A percentile compares a stretch with the other conserved stretches of the same genome.
Conservation (phyloP, 2,329 filamentous ascomycete genomes). For the Diaporthe australafricana region DNA sequence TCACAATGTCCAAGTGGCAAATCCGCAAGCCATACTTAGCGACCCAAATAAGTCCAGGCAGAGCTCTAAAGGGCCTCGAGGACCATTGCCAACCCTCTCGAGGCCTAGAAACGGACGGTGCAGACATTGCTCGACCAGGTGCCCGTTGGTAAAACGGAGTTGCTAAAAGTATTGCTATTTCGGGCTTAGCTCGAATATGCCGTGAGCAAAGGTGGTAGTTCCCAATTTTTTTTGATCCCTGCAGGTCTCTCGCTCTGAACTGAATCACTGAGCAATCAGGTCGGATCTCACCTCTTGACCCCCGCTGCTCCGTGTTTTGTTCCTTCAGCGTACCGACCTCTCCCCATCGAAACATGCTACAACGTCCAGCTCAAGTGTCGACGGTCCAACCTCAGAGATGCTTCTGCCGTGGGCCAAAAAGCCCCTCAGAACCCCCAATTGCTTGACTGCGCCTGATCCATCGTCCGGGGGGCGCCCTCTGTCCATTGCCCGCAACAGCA, state of each 20-base stretch:
- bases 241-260: constrained; percentile 34
- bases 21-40: neutral
- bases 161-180: constrained; percentile 2
- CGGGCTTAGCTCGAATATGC: neutral
- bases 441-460: constrained; percentile 29
- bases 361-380: constrained; percentile 39
- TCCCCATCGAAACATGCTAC: constrained; percentile 42
- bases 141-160: constrained; percentile 21
- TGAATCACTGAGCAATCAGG: constrained; percentile 31
- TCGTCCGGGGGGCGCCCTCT: constrained; percentile 7
- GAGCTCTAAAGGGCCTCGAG: neutral
- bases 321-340: constrained; percentile 40
- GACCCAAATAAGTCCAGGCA: neutral
- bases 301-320: constrained; percentile 27
- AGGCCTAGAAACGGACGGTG: constrained; percentile 12
- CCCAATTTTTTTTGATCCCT: constrained; percentile 32
- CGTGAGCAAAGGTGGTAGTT: neutral
- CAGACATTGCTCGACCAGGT: neutral
- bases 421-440: constrained; percentile 18
- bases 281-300: constrained; percentile 35
- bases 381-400: neutral
- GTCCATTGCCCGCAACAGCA: constrained; percentile 24
- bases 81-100: neutral
- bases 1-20: neutral
- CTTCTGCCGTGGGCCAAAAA: neutral